A percentile compares a stretch with the other conserved stretches of the same genome.
phyloP scores from a whole-genome alignment of 179 eudicot species.

The Silene coronaria region DNA sequence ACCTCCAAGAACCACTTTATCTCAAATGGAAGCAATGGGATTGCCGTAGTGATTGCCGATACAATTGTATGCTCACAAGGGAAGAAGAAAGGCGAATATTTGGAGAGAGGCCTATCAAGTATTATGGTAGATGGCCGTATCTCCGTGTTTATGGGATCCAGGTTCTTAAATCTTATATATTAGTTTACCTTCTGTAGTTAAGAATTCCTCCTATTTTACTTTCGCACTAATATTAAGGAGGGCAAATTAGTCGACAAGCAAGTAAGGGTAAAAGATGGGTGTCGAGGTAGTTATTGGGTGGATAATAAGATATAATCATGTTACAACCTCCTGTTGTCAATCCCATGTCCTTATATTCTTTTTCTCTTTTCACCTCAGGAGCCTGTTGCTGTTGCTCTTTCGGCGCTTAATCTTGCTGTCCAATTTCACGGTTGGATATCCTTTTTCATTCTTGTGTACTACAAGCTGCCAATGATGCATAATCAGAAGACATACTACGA shows the following conservation, averaged over 20 bases:
- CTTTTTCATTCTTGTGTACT: constrained; percentile 55
- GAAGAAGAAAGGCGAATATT: constrained; percentile 63
- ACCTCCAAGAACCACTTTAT: constrained; percentile 74
- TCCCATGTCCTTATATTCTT: not conserved
- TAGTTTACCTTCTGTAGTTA: constrained; percentile 8
- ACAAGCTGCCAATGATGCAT: constrained; percentile 59
- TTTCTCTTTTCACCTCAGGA: constrained; percentile 41
- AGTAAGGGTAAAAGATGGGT: too few species aligned
- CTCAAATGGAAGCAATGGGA: constrained; percentile 75
- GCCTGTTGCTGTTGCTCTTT: constrained; percentile 73
- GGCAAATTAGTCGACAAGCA: too few species aligned
- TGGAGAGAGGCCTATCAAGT: constrained; percentile 69
- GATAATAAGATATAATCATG: too few species aligned
- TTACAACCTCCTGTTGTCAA: too few species aligned
- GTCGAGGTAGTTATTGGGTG: too few species aligned
- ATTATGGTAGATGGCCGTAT: constrained; percentile 93
- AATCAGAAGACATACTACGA: constrained; percentile 58
- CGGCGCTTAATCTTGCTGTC: constrained; percentile 77
- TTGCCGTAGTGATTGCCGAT: constrained; percentile 75
- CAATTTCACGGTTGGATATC: constrained; percentile 92
- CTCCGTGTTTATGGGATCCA: constrained; percentile 71
- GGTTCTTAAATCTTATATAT: constrained; percentile 34
- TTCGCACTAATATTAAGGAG: too few species aligned
- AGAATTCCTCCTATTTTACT: too few species aligned
- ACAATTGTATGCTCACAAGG: constrained; percentile 69